Evolutionary conservation across 768 basidiomycete species (phyloP).

Genomic region (Paxillus involutus): DNA sequence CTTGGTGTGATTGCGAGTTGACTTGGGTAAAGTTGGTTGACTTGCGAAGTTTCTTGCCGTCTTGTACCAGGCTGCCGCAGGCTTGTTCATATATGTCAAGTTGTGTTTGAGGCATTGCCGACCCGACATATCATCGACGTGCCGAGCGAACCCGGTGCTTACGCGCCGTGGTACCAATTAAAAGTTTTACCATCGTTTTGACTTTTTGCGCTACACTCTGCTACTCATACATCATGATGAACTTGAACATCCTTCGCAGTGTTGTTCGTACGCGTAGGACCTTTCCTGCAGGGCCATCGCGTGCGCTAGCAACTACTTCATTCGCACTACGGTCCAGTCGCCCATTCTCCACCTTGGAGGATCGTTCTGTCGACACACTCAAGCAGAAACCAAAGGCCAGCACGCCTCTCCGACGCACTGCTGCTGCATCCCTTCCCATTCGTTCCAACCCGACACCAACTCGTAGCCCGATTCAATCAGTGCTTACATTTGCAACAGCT

Average conservation of each 20-base stretch:
- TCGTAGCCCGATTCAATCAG: slow-evolving; percentile 68
- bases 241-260: slow-evolving; percentile 17
- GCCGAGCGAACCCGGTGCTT: too few relatives aligned
- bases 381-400: slow-evolving; percentile 80
- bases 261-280: not conserved
- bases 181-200: too few relatives aligned
- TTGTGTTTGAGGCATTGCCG: too few relatives aligned
- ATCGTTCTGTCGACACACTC: slow-evolving; percentile 12
- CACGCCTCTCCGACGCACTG: slow-evolving; percentile 79
- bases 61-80: too few relatives aligned
- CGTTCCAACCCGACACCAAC: slow-evolving; percentile 87
- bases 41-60: too few relatives aligned
- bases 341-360: slow-evolving; percentile 8
- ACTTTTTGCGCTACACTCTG: too few relatives aligned
- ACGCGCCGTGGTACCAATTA: too few relatives aligned
- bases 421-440: slow-evolving; percentile 82
- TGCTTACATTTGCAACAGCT: slow-evolving; percentile 82
- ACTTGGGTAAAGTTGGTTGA: too few relatives aligned
- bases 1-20: too few relatives aligned
- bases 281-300: not conserved
- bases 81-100: too few relatives aligned
- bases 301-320: not conserved
- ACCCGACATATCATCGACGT: too few relatives aligned
- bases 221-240: not conserved
- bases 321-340: not conserved